Conservation (phyloP, 2,329 filamentous ascomycete genomes). For the Aspergillus sp. region DNA sequence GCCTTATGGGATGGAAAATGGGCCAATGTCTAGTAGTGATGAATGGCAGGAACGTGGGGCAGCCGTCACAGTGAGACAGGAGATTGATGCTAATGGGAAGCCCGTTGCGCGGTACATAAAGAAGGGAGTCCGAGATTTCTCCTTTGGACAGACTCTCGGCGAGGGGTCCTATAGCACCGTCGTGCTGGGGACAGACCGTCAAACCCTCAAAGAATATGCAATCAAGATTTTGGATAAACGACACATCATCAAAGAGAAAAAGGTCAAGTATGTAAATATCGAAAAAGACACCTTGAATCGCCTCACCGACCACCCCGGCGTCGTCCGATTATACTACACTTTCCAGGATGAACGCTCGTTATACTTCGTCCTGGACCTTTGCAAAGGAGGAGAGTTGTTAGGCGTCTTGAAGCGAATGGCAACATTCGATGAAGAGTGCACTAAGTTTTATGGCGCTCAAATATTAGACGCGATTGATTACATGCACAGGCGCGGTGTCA, state of each 20-base stretch:
- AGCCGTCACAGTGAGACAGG: constrained; percentile 77
- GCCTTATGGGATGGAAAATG: constrained; percentile 58
- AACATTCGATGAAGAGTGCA: constrained; percentile 93
- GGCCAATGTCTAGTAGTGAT: constrained; percentile 68
- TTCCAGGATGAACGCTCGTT: constrained; percentile 96
- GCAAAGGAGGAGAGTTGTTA: constrained; percentile 85
- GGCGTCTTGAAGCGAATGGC: constrained; percentile 91
- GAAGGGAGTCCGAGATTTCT: constrained; percentile 96
- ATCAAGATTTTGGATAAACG: constrained; percentile 98
- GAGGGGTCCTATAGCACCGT: constrained; percentile 99
- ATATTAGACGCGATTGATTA: constrained; percentile 96
- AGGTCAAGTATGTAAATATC: constrained; percentile 99
- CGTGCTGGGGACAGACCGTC: constrained; percentile 85
- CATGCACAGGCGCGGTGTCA: constrained; percentile 95
- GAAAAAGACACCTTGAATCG: constrained; percentile 98
- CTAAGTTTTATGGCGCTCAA: constrained; percentile 89
- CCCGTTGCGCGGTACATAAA: constrained; percentile 82
- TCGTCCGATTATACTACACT: constrained; percentile 95
- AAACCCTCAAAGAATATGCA: constrained; percentile 93
- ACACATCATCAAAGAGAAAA: constrained; percentile 99
- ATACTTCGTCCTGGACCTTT: constrained; percentile 95
- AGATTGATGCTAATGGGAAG: constrained; percentile 81
- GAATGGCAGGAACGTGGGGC: constrained; percentile 96
- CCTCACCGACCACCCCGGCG: constrained; percentile 91
- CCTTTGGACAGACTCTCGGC: constrained; percentile 84